These are phyloP conservation scores for Diplodia intermedia DNA, from an alignment of 2,329 filamentous ascomycete species.

Conservation along the genomic window DNA sequence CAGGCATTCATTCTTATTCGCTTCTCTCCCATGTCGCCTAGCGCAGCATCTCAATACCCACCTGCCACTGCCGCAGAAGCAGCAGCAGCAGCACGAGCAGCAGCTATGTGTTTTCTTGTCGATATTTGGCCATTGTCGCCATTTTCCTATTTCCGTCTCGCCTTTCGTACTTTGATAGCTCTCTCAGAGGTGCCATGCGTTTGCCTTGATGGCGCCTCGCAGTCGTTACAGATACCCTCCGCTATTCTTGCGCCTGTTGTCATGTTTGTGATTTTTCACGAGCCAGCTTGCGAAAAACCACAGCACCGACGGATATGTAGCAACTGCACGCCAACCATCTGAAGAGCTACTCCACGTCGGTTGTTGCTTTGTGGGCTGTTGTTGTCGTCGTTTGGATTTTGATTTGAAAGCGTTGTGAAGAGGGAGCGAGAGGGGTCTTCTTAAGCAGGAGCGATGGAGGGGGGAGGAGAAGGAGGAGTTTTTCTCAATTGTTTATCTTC, in stretches of 20 bases:
- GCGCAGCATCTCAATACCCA: slow-evolving; percentile 20
- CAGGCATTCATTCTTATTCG: slow-evolving; percentile 17
- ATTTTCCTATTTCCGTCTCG: slow-evolving; percentile 11
- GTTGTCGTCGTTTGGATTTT: slow-evolving; percentile 24
- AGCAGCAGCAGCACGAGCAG: background rate
- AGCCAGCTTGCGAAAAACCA: slow-evolving; percentile 21
- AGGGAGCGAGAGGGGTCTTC: background rate
- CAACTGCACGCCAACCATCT: slow-evolving; percentile 22
- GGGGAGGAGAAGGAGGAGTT: background rate
- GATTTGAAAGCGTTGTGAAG: background rate
- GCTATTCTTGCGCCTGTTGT: slow-evolving; percentile 15
- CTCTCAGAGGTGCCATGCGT: slow-evolving; percentile 24
- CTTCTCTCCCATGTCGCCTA: slow-evolving; percentile 22
- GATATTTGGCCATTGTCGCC: slow-evolving; percentile 15
- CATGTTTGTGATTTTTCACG: slow-evolving; percentile 13
- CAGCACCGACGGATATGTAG: slow-evolving; percentile 6
- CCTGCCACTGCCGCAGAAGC: background rate
- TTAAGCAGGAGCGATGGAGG: slow-evolving; percentile 1
- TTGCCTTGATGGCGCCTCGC: slow-evolving; percentile 26
- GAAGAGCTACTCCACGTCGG: background rate
- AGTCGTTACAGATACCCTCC: slow-evolving; percentile 33
- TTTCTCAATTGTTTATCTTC: background rate
- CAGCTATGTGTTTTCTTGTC: slow-evolving; percentile 22
- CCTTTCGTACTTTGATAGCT: slow-evolving; percentile 23
- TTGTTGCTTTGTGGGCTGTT: background rate